Conservation (phyloP, 805 yeast species). For the Metschnikowia borealis region DNA sequence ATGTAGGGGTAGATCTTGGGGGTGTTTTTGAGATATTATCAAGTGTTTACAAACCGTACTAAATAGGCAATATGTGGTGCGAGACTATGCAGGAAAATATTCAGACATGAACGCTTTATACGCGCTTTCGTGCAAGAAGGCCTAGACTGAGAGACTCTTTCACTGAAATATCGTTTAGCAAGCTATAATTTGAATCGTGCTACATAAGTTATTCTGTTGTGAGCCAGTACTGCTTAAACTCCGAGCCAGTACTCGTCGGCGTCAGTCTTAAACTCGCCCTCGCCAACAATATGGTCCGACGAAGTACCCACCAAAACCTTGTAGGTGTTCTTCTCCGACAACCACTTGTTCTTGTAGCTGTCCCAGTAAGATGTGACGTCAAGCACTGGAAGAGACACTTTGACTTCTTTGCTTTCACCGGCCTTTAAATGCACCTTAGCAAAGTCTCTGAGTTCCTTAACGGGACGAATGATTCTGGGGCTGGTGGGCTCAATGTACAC, state of each 20-base stretch:
- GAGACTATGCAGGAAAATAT: neutral
- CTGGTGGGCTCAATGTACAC: slow-evolving; percentile 21
- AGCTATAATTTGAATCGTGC: too few relatives aligned
- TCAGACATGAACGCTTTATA: too few relatives aligned
- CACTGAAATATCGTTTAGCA: too few relatives aligned
- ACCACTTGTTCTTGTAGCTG: slow-evolving; percentile 26
- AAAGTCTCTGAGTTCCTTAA: slow-evolving; percentile 29
- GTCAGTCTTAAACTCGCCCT: slow-evolving; percentile 10
- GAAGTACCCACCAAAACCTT: slow-evolving; percentile 23
- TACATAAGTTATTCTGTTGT: too few relatives aligned
- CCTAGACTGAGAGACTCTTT: too few relatives aligned
- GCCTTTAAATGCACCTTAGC: slow-evolving; percentile 24
- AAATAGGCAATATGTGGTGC: slow-evolving; percentile 7
- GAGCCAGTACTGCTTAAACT: neutral
- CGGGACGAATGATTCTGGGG: slow-evolving; percentile 21
- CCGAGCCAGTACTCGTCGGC: slow-evolving; percentile 14
- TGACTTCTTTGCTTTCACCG: slow-evolving; percentile 15
- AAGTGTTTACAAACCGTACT: slow-evolving; percentile 16
- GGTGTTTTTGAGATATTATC: neutral
- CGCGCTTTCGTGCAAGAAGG: neutral
- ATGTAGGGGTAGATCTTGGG: slow-evolving; percentile 2
- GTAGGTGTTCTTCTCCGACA: slow-evolving; percentile 23
- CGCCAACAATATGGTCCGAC: slow-evolving; percentile 10
- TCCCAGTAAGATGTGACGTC: slow-evolving; percentile 30
- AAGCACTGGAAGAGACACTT: slow-evolving; percentile 19